Base-by-base conservation (phyloP, 345 rosid species). In the Ricinus communis region DNA sequence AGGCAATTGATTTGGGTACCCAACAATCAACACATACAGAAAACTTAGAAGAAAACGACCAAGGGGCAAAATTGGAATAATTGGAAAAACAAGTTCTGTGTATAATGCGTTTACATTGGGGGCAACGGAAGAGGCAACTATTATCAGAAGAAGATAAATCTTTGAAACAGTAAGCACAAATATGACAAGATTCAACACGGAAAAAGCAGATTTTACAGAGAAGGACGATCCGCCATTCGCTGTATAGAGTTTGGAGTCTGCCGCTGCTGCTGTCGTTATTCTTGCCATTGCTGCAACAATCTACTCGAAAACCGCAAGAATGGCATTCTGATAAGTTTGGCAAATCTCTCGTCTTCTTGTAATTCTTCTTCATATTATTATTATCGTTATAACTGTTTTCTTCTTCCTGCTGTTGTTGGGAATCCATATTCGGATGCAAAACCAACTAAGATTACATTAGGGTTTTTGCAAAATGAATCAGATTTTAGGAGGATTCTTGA, bases 241-340 rank as follows among this genome's bases (percentile, higher is more conserved):
- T 88, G 74, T 76, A 84, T 1, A 87, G 83, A 47, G 63, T 53
- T 71, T 80, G 83, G 56, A 87, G 76, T 28, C 61, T 77, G 54
- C n/a, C n/a, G n/a, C n/a, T n/a, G n/a, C n/a, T n/a, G 43, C 9
- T 38, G 43, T 38, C 9, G 43, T 43, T 12, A 3, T 71, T 51
- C 67, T 76, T 83, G 65, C 85, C 82, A 58, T 65, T 43, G 75
- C 74, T 43, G 75, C 74, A 62, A 60, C 68, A 11, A 62, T 81
- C 88, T 46, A 73, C 51, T 51, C 93, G 79, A 76, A 72, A 81
- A 1, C 83, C 81, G 47, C 93, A 88, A 5, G 89, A 77, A 12
- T 84, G 89, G 68, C 93, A 88, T 79, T 85, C 87, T 18, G 82
- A 65, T 33, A 85, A 61, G 71, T 87, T 77, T 59, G 91, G 91